Evolutionary conservation across 202 grass and related monocot genomes (phyloP).

Genomic region (Carex sylvatica): DNA sequence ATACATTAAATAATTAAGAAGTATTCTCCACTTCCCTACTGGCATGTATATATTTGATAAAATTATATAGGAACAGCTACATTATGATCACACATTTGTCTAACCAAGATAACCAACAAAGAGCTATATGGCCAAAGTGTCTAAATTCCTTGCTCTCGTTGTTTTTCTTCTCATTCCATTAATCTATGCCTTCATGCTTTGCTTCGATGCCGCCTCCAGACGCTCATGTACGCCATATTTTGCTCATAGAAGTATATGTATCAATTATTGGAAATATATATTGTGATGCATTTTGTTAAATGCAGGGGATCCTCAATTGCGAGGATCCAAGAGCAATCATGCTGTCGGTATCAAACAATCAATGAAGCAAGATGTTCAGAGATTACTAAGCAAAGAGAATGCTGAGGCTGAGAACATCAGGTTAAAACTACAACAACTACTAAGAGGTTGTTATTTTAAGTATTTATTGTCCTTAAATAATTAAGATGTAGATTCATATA

Average conservation of each 20-base stretch:
- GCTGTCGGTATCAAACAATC: not conserved
- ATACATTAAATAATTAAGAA: conserved; percentile 20
- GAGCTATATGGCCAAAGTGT: conserved; percentile 13
- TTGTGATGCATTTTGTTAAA: conserved; percentile 7
- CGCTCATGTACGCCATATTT: conserved; percentile 1
- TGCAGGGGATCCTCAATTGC: conserved; percentile 17
- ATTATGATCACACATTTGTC: not conserved
- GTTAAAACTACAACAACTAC: conserved; percentile 12
- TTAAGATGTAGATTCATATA: too few relatives aligned
- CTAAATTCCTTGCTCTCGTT: not conserved
- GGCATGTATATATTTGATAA: not conserved
- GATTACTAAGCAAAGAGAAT: conserved; percentile 1
- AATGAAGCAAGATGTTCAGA: not conserved
- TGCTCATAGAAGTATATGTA: not conserved
- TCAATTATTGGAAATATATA: not conserved
- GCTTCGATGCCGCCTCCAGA: not conserved
- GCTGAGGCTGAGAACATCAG: not conserved
- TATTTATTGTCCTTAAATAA: not conserved
- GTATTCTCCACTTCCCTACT: not conserved
- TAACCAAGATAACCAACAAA: conserved; percentile 2
- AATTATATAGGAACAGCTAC: not conserved
- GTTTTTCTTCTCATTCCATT: conserved; percentile 15
- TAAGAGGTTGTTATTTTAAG: not conserved
- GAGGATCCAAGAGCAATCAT: not conserved
- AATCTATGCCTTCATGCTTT: conserved; percentile 12